phyloP scores from a whole-genome alignment of 257 asterid genomes.

The Primulina tabacum region DNA sequence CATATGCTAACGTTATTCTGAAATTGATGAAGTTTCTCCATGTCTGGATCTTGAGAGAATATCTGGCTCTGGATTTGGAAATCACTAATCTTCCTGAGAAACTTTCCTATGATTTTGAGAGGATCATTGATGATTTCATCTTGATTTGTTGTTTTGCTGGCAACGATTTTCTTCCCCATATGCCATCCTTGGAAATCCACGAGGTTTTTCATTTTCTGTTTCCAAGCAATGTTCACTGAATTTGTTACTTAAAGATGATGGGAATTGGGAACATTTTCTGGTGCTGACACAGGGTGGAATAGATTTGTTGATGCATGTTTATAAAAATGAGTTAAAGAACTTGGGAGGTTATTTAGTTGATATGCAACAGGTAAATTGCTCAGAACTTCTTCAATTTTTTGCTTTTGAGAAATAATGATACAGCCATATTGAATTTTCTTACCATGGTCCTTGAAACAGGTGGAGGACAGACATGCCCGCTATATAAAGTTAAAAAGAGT shows the following conservation, averaged over 20 bases:
- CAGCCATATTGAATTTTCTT: neutral
- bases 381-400: neutral
- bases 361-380: conserved; percentile 38
- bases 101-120: conserved; percentile 39
- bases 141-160: conserved; percentile 65
- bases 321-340: conserved; percentile 47
- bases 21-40: conserved; percentile 42
- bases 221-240: neutral
- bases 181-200: conserved; percentile 51
- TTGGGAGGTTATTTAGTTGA: conserved; percentile 66
- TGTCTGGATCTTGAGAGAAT: conserved; percentile 55
- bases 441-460: conserved; percentile 28
- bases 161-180: conserved; percentile 66
- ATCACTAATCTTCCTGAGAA: conserved; percentile 32
- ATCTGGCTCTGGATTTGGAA: conserved; percentile 44
- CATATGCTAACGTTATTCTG: neutral
- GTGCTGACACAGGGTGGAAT: conserved; percentile 41
- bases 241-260: neutral
- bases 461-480: conserved; percentile 28
- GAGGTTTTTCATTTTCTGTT: conserved; percentile 38
- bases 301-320: conserved; percentile 49
- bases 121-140: conserved; percentile 54
- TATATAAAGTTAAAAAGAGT: conserved; percentile 43
- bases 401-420: neutral
- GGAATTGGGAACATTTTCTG: neutral